Base-by-base conservation (phyloP, 768 basidiomycete species). In the Ramaria rubella region DNA sequence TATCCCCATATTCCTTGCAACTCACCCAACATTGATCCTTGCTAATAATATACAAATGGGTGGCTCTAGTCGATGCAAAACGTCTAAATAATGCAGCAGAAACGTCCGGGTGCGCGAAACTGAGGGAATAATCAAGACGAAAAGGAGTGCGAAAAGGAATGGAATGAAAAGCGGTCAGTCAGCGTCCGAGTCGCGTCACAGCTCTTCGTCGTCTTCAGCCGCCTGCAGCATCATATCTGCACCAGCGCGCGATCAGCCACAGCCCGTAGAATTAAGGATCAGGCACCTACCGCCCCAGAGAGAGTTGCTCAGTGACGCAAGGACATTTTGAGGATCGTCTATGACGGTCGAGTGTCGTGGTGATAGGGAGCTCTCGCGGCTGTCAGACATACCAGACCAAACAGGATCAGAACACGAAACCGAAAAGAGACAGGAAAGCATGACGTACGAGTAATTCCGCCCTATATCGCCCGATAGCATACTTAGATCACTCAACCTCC, bases 281-380 rank as follows among this genome's bases (percentile, higher is more conserved):
- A 30, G 51, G 7, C 4, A 69, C 83, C 63, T 62, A 85, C 86
- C 85, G 63, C 82, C 81, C 86, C 86, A 87, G 51, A 81, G 73
- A n/a, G 85, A 86, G 58, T 75, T 78, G 59, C 84, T 77, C 70
- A 86, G 78, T 11, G 83, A 78, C 19, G 77, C 74, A 19, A 83
- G 67, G 21, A 85, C 73, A 56, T 78, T 72, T 6, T 60, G 55
- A 73, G 77, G 21, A 67, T 72, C 68, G 70, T 72, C 61, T 67
- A 52, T 49, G 19, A 38, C 34, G 19, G 33, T 46, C 21, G 44
- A 46, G 30, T 54, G 43, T 15, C 49, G 23, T 29, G 51, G 58
- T 11, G 52, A 58, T 11, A 60, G 52, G 9, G 65, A 65, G 17
- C 59, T 59, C 19, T 72, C 71, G 8, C 68, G 61, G 49, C 71